Evolutionary conservation across 441 rosid genomes (phyloP).

Genomic region (Syzygium malaccense): DNA sequence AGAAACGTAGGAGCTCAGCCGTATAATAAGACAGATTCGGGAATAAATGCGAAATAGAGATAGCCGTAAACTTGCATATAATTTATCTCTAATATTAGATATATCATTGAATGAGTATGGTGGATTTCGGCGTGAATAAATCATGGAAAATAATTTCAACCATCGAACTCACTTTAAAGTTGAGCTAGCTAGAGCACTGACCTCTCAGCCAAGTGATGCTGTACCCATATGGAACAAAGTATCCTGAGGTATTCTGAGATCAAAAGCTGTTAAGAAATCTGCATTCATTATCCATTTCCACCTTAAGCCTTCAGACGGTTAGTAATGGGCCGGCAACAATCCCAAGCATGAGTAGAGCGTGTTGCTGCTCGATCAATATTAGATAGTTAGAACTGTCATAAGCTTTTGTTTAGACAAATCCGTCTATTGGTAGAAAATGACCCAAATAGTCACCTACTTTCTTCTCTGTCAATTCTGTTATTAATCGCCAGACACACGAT

Average conservation of each 20-base stretch:
- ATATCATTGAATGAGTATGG: neutral
- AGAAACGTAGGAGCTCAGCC: no score
- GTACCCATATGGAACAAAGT: neutral
- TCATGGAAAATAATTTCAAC: neutral
- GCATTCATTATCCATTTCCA: neutral
- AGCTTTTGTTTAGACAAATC: neutral
- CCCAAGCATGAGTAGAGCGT: neutral
- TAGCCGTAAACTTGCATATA: no score
- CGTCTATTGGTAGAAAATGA: neutral
- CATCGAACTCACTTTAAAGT: no score
- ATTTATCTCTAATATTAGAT: no score
- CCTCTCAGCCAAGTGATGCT: neutral
- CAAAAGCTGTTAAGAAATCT: neutral
- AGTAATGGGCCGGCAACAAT: neutral
- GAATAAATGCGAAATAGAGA: neutral
- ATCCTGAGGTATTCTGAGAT: neutral
- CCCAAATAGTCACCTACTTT: neutral
- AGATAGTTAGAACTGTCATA: neutral
- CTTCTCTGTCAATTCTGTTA: neutral
- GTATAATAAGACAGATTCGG: neutral
- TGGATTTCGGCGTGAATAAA: neutral
- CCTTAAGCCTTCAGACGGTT: neutral
- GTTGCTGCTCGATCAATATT: neutral
- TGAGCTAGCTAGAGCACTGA: neutral
- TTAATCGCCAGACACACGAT: neutral